phyloP scores from a whole-genome alignment of 129 eudicot genomes.

The Tagetes erecta region DNA sequence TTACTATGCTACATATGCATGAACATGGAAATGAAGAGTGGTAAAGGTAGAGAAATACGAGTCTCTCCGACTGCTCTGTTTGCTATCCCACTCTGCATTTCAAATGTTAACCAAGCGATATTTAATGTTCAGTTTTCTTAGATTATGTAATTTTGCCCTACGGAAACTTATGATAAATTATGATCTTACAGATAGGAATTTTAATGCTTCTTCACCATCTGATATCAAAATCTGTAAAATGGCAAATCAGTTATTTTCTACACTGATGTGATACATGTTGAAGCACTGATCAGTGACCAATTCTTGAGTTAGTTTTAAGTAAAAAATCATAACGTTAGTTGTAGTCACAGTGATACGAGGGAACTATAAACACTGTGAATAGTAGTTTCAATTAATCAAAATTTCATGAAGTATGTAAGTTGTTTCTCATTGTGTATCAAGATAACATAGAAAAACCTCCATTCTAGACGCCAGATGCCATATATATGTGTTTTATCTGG shows the following conservation, averaged over 20 bases:
- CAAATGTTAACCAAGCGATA: constrained; percentile 27
- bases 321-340: constrained; percentile 11
- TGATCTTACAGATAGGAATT: constrained; percentile 63
- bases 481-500: background rate
- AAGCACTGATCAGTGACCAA: background rate
- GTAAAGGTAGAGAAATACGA: constrained; percentile 51
- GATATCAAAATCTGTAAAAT: constrained; percentile 52
- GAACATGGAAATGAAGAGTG: constrained; percentile 12
- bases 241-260: background rate
- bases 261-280: background rate
- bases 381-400: constrained; percentile 1
- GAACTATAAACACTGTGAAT: background rate
- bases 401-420: background rate
- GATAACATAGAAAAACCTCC: background rate
- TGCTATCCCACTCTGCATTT: constrained; percentile 77
- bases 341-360: constrained; percentile 9
- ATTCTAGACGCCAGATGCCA: constrained; percentile 10
- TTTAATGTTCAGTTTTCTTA: constrained; percentile 21
- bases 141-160: background rate
- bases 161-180: background rate
- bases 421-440: background rate
- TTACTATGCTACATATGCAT: constrained; percentile 5
- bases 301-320: background rate
- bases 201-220: constrained; percentile 64
- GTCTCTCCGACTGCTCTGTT: constrained; percentile 98